These are phyloP conservation scores for Cephalotrichum gorgonifer DNA, from an alignment of 2,329 filamentous ascomycete species.

Conservation along the genomic window DNA sequence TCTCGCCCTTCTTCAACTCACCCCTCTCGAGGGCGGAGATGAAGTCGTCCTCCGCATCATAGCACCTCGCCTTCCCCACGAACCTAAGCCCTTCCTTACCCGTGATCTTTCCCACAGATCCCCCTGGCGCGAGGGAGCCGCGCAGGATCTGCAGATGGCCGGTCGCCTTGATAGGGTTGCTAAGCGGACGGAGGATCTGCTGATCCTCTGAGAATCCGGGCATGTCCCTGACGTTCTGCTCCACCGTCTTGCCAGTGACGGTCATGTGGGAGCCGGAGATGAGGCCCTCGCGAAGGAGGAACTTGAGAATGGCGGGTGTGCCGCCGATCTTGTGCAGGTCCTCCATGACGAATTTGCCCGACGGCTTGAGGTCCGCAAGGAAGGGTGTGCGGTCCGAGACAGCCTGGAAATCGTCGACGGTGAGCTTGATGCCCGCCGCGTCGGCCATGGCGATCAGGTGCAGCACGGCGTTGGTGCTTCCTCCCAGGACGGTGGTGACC, in stretches of 20 bases:
- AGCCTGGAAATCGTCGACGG: conserved; percentile 76
- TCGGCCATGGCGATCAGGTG: conserved; percentile 79
- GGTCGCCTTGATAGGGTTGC: conserved; percentile 75
- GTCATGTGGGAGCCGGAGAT: conserved; percentile 73
- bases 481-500: conserved; percentile 70
- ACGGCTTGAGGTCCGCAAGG: conserved; percentile 75
- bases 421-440: conserved; percentile 69
- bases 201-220: conserved; percentile 68
- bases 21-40: conserved; percentile 68
- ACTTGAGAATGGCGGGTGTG: conserved; percentile 77
- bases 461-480: conserved; percentile 77
- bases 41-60: conserved; percentile 74
- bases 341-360: conserved; percentile 79
- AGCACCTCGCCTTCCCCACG: conserved; percentile 70
- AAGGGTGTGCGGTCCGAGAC: conserved; percentile 72
- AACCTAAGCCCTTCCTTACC: conserved; percentile 86
- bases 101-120: conserved; percentile 87
- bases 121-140: conserved; percentile 75
- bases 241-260: conserved; percentile 81
- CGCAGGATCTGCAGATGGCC: conserved; percentile 85
- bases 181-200: conserved; percentile 68
- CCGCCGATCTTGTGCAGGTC: conserved; percentile 79
- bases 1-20: conserved; percentile 73
- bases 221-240: conserved; percentile 70
- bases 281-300: conserved; percentile 72